Evolutionary conservation across 148 eudicot species (phyloP), one percentile per base, ranked within the genome.

Genomic region (Silene latifolia): DNA sequence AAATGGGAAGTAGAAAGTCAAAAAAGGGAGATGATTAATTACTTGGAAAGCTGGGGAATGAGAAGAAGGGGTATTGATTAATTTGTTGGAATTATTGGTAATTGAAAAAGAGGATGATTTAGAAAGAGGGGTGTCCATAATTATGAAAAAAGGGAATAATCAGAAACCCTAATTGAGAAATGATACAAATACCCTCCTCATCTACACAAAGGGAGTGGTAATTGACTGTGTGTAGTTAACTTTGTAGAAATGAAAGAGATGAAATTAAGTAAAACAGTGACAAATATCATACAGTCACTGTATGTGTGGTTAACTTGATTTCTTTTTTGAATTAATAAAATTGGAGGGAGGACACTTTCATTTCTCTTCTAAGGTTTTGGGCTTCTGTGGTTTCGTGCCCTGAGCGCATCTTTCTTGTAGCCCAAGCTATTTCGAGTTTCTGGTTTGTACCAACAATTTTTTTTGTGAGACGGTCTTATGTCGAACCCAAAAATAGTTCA

Each of bases 1-100:
- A 47, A 15, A 23, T 17, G 1, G 4, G 8, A 15, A 63, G 19
- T 4, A 54, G 4, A 25, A n/a, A n/a, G n/a, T n/a, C n/a, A n/a
- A n/a, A n/a, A n/a, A n/a, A n/a, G n/a, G n/a, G n/a, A 27, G 3
- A 69, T 14, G 69, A 75, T 24, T 1, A 13, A 11, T 4, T 79
- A 82, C 82, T 79, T 82, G 85, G 32, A 79, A 29, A 79, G 65
- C 72, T 5, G 80, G 53, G 8, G 85, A 72, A 75, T 78, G 73
- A 24, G 82, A 75, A n/a, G 82, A 67, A 62, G 76, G 72, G 7
- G 74, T 59, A 21, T 75, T 75, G 60, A 80, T 75, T 70, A 75
- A 75, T 80, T 80, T 80, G 61, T 25, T 58, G 75, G 53, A 42
- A 53, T 75, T 75, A 73, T 25, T 58, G 75, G 53, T 25, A 53